These are phyloP conservation scores for Paxillus rubicundulus DNA, from an alignment of 768 basidiomycete species.

Conservation along the genomic window DNA sequence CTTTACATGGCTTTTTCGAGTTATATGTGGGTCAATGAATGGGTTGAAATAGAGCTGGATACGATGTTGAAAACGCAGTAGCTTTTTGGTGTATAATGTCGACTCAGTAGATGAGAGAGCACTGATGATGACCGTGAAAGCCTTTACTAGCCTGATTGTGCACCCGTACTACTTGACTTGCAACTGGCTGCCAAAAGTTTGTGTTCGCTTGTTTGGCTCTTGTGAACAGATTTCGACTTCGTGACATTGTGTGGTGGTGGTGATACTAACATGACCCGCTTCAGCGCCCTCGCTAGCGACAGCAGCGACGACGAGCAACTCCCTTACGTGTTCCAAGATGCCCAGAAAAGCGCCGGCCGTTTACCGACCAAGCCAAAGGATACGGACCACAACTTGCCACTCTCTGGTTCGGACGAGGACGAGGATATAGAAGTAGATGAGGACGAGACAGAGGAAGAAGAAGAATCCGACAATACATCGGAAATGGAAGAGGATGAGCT, in stretches of 20 bases:
- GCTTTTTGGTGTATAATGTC: background rate
- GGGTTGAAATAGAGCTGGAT: conserved; percentile 47
- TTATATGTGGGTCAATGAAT: conserved; percentile 94
- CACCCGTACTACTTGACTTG: too few species aligned
- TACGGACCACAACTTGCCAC: conserved; percentile 32
- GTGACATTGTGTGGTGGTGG: conserved; percentile 19
- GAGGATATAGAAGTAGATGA: conserved; percentile 30
- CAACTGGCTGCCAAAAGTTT: too few species aligned
- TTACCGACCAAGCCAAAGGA: conserved; percentile 25
- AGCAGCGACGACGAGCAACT: conserved; percentile 51
- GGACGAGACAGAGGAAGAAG: conserved; percentile 38
- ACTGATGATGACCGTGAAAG: too few species aligned
- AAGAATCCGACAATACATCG: conserved; percentile 40
- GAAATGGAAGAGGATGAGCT: conserved; percentile 54
- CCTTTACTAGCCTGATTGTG: too few species aligned
- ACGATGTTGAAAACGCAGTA: background rate
- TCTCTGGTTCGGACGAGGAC: conserved; percentile 28
- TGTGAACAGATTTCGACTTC: conserved; percentile 11
- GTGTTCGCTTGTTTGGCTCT: conserved; percentile 30
- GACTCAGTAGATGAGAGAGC: background rate
- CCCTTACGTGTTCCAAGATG: conserved; percentile 29
- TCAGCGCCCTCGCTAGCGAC: conserved; percentile 62
- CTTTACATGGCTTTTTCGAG: conserved; percentile 75
- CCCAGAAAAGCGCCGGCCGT: conserved; percentile 9
- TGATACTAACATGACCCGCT: conserved; percentile 55